These are phyloP conservation scores for Daedaleopsis nitida DNA, from an alignment of 768 basidiomycete species.

Conservation along the genomic window DNA sequence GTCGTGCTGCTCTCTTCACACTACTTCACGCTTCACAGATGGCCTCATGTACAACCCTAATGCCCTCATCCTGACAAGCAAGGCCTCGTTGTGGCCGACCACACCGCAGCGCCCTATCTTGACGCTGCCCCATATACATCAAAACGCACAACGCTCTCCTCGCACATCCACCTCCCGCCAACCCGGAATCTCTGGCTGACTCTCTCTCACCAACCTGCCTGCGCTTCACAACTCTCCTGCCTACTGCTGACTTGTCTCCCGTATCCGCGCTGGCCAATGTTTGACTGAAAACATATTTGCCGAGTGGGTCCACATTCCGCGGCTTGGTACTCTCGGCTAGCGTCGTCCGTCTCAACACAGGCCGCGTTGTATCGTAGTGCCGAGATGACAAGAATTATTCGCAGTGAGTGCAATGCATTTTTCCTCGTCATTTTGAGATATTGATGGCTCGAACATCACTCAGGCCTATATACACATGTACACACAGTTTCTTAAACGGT, in stretches of 20 bases:
- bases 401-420: not conserved
- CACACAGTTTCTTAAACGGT: not conserved
- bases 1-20: not conserved
- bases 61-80: conserved; percentile 6
- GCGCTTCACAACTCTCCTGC: no score
- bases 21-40: not conserved
- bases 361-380: not conserved
- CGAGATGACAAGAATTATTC: not conserved
- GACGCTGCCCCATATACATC: conserved; percentile 15
- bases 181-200: not conserved
- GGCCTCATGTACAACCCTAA: conserved; percentile 15
- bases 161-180: not conserved
- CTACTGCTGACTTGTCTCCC: not conserved
- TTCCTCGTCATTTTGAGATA: not conserved
- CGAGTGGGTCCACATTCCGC: not conserved
- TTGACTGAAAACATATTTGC: not conserved
- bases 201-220: not conserved
- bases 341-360: not conserved
- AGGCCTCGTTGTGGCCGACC: conserved; percentile 13
- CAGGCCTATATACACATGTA: not conserved
- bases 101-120: conserved; percentile 10
- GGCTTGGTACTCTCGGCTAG: not conserved
- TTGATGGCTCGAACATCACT: not conserved
- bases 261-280: not conserved
- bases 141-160: not conserved